Conservation (phyloP, 768 basidiomycete genomes). For the Pholiota molesta region DNA sequence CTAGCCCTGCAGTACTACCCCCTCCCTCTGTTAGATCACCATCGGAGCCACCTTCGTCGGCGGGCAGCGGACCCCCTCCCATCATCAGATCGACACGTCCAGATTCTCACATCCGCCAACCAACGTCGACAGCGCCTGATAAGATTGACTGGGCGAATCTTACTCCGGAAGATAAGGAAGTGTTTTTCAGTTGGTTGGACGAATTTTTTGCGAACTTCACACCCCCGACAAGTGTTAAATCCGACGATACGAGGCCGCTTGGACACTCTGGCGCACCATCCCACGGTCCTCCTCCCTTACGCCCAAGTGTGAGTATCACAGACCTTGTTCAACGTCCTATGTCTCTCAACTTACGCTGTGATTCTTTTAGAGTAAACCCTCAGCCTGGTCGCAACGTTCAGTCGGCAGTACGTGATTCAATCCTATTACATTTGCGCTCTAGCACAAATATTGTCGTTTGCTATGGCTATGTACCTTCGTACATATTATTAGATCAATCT, state of each 20-base stretch:
- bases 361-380: slow-evolving; percentile 28
- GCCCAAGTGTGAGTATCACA: slow-evolving; percentile 23
- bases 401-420: slow-evolving; percentile 28
- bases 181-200: slow-evolving; percentile 80
- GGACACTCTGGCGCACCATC: slow-evolving; percentile 8
- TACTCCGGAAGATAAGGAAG: slow-evolving; percentile 65
- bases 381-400: slow-evolving; percentile 22
- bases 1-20: slow-evolving; percentile 4
- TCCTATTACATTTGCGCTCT: slow-evolving; percentile 4
- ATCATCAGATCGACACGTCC: slow-evolving; percentile 36
- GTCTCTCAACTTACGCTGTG: background rate
- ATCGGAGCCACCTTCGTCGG: background rate
- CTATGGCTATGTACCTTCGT: slow-evolving; percentile 33
- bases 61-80: slow-evolving; percentile 33
- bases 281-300: slow-evolving; percentile 25
- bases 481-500: slow-evolving; percentile 17
- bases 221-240: slow-evolving; percentile 17
- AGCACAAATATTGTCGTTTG: background rate
- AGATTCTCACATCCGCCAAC: slow-evolving; percentile 15
- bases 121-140: slow-evolving; percentile 13
- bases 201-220: slow-evolving; percentile 66
- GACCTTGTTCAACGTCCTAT: background rate
- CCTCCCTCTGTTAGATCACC: slow-evolving; percentile 11
- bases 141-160: slow-evolving; percentile 73
- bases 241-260: slow-evolving; percentile 13